Base-by-base conservation (phyloP, 257 asterid species). In the Nicotiana knightiana region DNA sequence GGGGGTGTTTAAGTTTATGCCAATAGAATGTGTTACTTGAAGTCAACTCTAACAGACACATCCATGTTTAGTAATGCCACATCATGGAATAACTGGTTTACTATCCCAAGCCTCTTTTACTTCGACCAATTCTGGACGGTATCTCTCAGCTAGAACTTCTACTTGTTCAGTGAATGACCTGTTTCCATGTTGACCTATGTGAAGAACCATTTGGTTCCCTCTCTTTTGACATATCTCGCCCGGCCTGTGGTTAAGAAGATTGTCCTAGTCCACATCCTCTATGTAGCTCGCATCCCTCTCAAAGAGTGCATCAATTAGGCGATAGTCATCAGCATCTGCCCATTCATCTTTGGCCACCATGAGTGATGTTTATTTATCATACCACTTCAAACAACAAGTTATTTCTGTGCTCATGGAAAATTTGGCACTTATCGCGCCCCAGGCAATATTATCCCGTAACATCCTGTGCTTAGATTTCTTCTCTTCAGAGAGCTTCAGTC, bases 121-220 rank as follows among this genome's bases (percentile, higher is more conserved):
- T 75, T 75, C 63, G 9, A 17, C 63, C 1, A 75, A 15, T 26
- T 75, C 63, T 4, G 63, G 63, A 28, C 79, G 46, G 79, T 75
- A 75, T 75, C 79, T 75, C 43, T 75, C 26, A 51, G 79, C 63
- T 51, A 75, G 79, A 75, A 75, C 79, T 51, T 75, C 79, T 75
- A 75, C 46, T 51, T 75, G 79, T 26, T 75, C 79, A 26, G 79
- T 4, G 51, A 75, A 75, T 75, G 79, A 51, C 46, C 7, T 75
- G 63, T 75, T 75, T 51, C 24, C 63, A 75, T 48, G 26, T 75
- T 75, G 24, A 75, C 79, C 79, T 51, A 75, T 75, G 79, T 75
- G 79, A 75, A 75, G 79, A 48, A 75, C 59, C 79, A 75, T 75
- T 51, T 75, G 79, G 15, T 75, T 75, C 79, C 79, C 51, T 75